Base-by-base conservation (phyloP, 2,329 filamentous ascomycete species). In the Dactylellina leptospora region DNA sequence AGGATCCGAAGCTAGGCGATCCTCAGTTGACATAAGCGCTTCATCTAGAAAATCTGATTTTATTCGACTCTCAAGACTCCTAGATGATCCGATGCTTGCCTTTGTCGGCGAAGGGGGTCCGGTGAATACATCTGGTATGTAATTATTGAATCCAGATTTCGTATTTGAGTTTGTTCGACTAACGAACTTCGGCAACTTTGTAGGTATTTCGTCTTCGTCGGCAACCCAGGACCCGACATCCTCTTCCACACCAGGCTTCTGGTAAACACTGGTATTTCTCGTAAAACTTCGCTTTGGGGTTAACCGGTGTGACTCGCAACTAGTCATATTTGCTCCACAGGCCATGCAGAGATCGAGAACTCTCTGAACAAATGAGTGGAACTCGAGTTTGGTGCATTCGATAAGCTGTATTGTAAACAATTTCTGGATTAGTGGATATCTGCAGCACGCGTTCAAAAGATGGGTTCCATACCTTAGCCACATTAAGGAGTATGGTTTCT, bases 311-410 rank as follows among this genome's bases (percentile, higher is more conserved):
- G 59, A 59, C 55, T 64, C 59, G 20, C 27, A 72, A 16, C 20
- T 25, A 4, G 68, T 50, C 59, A 64, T 63, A 50, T 72, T 72
- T 27, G 68, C 68, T 23, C 53, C 68, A 55, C 68, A 72, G 1
- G 51, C 40, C 10, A 28, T 47, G 22, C 68, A 64, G n/a, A 72
- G 47, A 40, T 64, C 42, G 1, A 63, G 16, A 4, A 72, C 68
- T 20, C 51, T 48, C 18, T 64, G 38, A 23, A 72, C 53, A 44
- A 72, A 72, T 6, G 33, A 27, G 3, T 50, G 40, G 23, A 72
- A 72, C 11, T 72, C 68, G 8, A 50, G 20, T 36, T 60, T 72
- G 3, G 53, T 72, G 16, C 68, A 72, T 23, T 72, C 68, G 9
- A 33, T 51, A 30, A 72, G 53, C 68, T 72, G 60, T 23, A 59